Conservation (phyloP, 495 filamentous ascomycete genomes). For the Aspergillus leporis region DNA sequence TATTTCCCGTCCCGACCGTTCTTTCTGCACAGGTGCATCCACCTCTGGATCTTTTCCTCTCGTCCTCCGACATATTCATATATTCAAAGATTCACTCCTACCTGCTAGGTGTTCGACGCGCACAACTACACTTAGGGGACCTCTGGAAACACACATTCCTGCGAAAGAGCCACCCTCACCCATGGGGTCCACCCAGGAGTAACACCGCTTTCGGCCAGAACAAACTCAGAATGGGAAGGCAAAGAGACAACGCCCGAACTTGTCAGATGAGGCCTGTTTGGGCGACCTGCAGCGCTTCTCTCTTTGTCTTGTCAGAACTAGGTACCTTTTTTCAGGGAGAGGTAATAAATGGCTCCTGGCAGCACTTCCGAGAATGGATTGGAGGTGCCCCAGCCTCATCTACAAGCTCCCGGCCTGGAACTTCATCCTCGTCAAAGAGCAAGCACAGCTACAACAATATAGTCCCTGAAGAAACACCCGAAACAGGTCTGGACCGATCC, state of each 20-base stretch:
- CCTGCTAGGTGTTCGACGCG: constrained; percentile 76
- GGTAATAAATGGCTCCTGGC: constrained; percentile 76
- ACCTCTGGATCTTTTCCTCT: constrained; percentile 85
- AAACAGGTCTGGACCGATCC: constrained; percentile 12
- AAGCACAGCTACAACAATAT: constrained; percentile 9
- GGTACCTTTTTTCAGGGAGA: constrained; percentile 88
- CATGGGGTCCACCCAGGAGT: constrained; percentile 63
- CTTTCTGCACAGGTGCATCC: constrained; percentile 73
- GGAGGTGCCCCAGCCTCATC: constrained; percentile 28
- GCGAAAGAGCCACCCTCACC: constrained; percentile 71
- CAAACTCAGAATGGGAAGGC: constrained; percentile 55
- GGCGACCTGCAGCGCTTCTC: constrained; percentile 79
- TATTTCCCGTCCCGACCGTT: constrained; percentile 74
- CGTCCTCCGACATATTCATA: constrained; percentile 65
- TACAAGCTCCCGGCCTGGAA: constrained; percentile 41
- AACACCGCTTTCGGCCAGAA: constrained; percentile 57
- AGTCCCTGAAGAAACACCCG: constrained; percentile 14
- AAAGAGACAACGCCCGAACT: constrained; percentile 57
- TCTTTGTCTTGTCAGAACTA: constrained; percentile 85
- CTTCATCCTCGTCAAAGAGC: constrained; percentile 33
- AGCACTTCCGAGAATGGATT: constrained; percentile 62
- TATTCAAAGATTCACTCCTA: constrained; percentile 88
- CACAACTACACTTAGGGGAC: constrained; percentile 76
- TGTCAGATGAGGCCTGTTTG: constrained; percentile 74
- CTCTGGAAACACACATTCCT: constrained; percentile 82